These are phyloP conservation scores for Fusarium sp. DNA, from an alignment of 2,329 filamentous ascomycete species.

Conservation along the genomic window DNA sequence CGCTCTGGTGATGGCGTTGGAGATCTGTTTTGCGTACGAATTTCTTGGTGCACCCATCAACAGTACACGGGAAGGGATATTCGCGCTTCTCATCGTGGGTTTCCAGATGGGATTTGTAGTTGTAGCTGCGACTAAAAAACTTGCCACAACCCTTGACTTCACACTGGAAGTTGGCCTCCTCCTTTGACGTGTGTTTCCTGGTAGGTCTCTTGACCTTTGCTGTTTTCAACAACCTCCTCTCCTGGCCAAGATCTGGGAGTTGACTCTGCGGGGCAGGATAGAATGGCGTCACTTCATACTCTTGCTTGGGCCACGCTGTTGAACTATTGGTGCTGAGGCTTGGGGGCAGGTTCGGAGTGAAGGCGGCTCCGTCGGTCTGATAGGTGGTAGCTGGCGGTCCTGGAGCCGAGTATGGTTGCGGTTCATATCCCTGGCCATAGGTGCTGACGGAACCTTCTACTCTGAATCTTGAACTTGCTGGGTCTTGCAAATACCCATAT, in stretches of 20 bases:
- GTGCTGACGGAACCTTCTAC: slow-evolving; percentile 34
- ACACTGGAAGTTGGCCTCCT: slow-evolving; percentile 79
- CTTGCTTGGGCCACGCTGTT: slow-evolving; percentile 42
- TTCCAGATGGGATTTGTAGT: slow-evolving; percentile 87
- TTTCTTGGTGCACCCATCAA: slow-evolving; percentile 74
- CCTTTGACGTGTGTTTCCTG: slow-evolving; percentile 70
- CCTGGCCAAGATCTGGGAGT: slow-evolving; percentile 38
- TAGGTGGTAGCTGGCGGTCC: slow-evolving; percentile 34
- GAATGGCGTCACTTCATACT: slow-evolving; percentile 43
- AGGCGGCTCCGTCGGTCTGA: slow-evolving; percentile 39
- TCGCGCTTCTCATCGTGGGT: slow-evolving; percentile 81
- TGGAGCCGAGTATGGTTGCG: slow-evolving; percentile 38
- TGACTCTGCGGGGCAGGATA: slow-evolving; percentile 39
- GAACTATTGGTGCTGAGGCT: slow-evolving; percentile 29
- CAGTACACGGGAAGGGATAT: slow-evolving; percentile 76
- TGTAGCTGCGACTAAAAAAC: slow-evolving; percentile 85
- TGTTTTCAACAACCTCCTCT: slow-evolving; percentile 40
- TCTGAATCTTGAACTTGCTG: slow-evolving; percentile 32
- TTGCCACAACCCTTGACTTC: slow-evolving; percentile 77
- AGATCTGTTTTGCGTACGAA: slow-evolving; percentile 90
- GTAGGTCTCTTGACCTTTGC: slow-evolving; percentile 52
- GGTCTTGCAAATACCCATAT: slow-evolving; percentile 45
- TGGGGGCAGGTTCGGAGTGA: slow-evolving; percentile 34
- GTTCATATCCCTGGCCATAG: slow-evolving; percentile 41
- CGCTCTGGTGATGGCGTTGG: slow-evolving; percentile 69